These are phyloP conservation scores for Talaromyces sp. DNA, from an alignment of 2,329 filamentous ascomycete species.

Conservation along the genomic window DNA sequence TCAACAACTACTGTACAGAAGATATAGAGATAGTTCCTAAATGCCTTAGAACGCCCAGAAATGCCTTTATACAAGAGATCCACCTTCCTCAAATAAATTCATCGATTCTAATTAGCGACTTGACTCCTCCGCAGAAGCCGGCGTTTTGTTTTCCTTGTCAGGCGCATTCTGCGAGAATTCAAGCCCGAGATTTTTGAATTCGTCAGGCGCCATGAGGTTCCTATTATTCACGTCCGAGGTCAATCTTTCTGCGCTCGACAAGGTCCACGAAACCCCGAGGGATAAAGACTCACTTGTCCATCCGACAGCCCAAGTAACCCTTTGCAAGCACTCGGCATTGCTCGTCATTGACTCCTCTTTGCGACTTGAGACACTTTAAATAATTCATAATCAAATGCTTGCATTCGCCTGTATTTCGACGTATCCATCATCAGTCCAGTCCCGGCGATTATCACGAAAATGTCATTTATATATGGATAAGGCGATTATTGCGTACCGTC, in stretches of 20 bases:
- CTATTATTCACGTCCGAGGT: conserved; percentile 39
- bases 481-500: conserved; percentile 54
- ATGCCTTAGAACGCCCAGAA: background rate
- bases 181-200: conserved; percentile 91
- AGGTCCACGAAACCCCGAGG: background rate
- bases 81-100: background rate
- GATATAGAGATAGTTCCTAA: background rate
- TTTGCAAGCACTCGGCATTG: conserved; percentile 84
- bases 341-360: conserved; percentile 77
- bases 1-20: background rate
- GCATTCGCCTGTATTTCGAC: conserved; percentile 69
- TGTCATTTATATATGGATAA: background rate
- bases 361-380: conserved; percentile 78
- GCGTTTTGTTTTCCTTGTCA: background rate
- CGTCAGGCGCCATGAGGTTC: conserved; percentile 93
- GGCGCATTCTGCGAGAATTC: conserved; percentile 39
- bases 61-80: background rate
- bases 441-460: background rate
- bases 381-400: conserved; percentile 83
- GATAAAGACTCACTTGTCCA: conserved; percentile 70
- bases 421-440: conserved; percentile 3
- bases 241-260: background rate
- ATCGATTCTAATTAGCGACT: background rate
- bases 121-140: background rate
- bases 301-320: conserved; percentile 81